Base-by-base conservation (phyloP, 1,284 basidiomycete genomes). In the Mrakiaceae sp. region DNA sequence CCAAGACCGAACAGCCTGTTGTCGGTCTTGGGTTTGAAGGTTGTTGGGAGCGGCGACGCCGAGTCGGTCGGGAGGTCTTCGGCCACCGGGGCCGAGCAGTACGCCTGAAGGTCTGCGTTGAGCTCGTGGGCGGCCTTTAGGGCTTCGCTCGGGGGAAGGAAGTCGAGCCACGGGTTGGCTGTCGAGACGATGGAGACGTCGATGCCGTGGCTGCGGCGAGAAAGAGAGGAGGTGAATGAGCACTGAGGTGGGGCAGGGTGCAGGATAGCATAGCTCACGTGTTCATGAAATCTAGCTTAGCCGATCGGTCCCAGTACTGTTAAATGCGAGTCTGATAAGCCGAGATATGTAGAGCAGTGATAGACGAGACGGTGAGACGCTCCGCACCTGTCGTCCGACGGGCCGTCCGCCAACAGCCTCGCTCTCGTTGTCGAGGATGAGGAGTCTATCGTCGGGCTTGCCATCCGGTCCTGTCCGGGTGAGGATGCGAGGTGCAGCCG, bases 141-240 rank as follows among this genome's bases (percentile, higher is more conserved):
- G 7, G 90, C 90, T 60, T 84, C 81, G n/a, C 80, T 71, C 7
- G 87, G 80, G 4, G 84, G 73, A 43, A 92, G 79, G 72, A 90
- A 91, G 74, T 92, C 89, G 40, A 92, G 81, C 89, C 90, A 92
- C 11, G 90, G 88, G 71, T 92, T 91, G 43, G 90, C 90, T 12
- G 86, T 81, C 83, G 83, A 85, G 59, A 87, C 82, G 43, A 87
- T 77, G 3, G 85, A 86, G 52, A 86, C 62, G 44, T 64, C 55
- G 51, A 43, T 40, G 48, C 11, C 6, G 1, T 12, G 10, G 27
- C 27, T 27, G 27, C 27, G 27, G 27, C 27, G 27, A 27, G 27
- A 27, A 27, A 27, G 27, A 27, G 27, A 2, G 27, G 27, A 27
- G 27, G 27, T 27, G 27, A 2, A 27, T 27, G 27, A 27, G 27